Base-by-base conservation (phyloP, 352 stramenopile species). In the Globisporangium spinosum region DNA sequence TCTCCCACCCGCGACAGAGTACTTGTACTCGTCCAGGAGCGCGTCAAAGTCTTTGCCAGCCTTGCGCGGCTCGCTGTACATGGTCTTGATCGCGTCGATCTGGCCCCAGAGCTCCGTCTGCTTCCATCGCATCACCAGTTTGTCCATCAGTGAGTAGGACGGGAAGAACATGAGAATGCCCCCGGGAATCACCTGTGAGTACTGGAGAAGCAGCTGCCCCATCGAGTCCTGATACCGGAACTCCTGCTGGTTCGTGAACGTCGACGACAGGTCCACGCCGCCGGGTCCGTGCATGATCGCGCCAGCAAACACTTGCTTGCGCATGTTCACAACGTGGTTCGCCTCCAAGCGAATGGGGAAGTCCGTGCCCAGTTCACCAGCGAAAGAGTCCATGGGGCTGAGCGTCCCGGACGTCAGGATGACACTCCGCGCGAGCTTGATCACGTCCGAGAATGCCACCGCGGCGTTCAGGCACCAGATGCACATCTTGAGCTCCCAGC, bases 351-450 rank as follows among this genome's bases (percentile, higher is more conserved):
- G 88, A 62, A 96, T 89, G 1, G 83, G 79, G 34, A 96, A 96
- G 34, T 90, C 81, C 0, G 86, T 82, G 3, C 89, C 87, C 10
- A 96, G 70, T 58, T 96, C 89, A 0, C 85, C 85, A 1, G 81
- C 86, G 69, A 95, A 95, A n/a, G 88, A 94, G 6, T 94, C 88
- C 86, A 96, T 94, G 4, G 89, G 89, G 61, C 85, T 93, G 32
- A 96, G 67, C 15, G 89, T 96, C 13, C 89, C 89, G 4, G 86
- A 95, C 22, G 89, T 94, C 22, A 96, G 69, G 63, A 96, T 89
- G 20, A 96, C 85, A 27, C 80, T 91, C 13, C 82, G 83, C 1
- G 79, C 79, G 63, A 90, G 62, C 34, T 65, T 79, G 23, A 84
- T 73, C 22, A 96, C 77, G 62, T 96, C 89, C 3, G 82, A 85